Conservation (phyloP, 2,329 filamentous ascomycete species). For the Zalaria sp. region DNA sequence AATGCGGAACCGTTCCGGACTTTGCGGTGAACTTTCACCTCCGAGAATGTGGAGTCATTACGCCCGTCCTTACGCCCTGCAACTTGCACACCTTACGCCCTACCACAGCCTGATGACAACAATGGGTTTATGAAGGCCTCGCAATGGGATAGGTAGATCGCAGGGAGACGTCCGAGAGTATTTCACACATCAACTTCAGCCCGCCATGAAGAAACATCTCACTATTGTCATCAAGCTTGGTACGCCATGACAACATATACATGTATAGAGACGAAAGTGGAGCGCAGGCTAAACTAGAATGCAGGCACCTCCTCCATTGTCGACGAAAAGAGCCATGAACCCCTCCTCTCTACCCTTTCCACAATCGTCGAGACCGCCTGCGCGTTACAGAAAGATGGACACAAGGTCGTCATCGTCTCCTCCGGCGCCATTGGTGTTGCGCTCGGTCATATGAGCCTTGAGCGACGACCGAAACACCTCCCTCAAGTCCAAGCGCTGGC, state of each 20-base stretch:
- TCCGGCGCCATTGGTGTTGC: slow-evolving; percentile 95
- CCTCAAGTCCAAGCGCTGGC: slow-evolving; percentile 85
- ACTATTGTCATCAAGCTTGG: slow-evolving; percentile 81
- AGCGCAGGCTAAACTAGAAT: not conserved
- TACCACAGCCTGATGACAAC: too few relatives aligned
- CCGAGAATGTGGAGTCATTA: too few relatives aligned
- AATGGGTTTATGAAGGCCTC: too few relatives aligned
- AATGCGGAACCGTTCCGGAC: too few relatives aligned
- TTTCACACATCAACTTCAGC: not conserved
- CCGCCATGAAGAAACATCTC: slow-evolving; percentile 53
- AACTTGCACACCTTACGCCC: too few relatives aligned
- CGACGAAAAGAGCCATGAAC: slow-evolving; percentile 88
- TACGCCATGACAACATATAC: slow-evolving; percentile 25
- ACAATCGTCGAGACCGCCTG: slow-evolving; percentile 91
- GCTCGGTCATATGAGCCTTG: slow-evolving; percentile 75
- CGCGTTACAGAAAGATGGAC: slow-evolving; percentile 75
- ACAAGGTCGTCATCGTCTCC: slow-evolving; percentile 89
- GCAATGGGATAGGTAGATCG: too few relatives aligned
- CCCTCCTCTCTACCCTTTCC: slow-evolving; percentile 77
- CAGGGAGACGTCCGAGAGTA: too few relatives aligned
- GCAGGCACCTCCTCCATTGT: slow-evolving; percentile 97
- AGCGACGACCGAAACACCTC: slow-evolving; percentile 77
- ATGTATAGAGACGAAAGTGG: slow-evolving; percentile 12
- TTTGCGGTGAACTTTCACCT: too few relatives aligned
- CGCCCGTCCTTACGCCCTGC: too few relatives aligned